A percentile compares a stretch with the other conserved stretches of the same genome.
Evolutionary conservation across 495 filamentous ascomycete species (phyloP).

Genomic region (Tuber aestivum): DNA sequence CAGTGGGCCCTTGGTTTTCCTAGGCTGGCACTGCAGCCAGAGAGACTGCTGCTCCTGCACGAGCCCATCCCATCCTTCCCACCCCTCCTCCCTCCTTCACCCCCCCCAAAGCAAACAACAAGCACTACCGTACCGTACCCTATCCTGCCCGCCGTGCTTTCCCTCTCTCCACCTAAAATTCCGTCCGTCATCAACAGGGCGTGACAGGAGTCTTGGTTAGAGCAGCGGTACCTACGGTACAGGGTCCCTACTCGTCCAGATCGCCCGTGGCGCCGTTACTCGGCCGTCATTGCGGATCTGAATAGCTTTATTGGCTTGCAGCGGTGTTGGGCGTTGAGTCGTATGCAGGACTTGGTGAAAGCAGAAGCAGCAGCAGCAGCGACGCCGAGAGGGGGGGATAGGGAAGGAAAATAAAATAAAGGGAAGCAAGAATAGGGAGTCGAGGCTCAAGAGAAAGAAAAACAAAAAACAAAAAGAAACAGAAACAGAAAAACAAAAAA

Average conservation of each 20-base stretch:
- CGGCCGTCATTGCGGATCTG: slow-evolving; percentile 34
- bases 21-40: slow-evolving; percentile 30
- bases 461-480: too few relatives aligned
- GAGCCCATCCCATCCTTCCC: slow-evolving; percentile 37
- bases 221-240: slow-evolving; percentile 23
- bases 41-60: slow-evolving; percentile 27
- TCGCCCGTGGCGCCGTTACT: slow-evolving; percentile 34
- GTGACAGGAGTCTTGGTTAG: slow-evolving; percentile 17
- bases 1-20: slow-evolving; percentile 30
- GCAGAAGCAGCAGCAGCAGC: slow-evolving; percentile 4
- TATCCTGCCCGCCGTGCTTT: slow-evolving; percentile 26
- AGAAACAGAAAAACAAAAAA: neutral
- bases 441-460: slow-evolving; percentile 3
- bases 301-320: slow-evolving; percentile 39
- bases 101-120: slow-evolving; percentile 24
- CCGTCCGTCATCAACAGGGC: slow-evolving; percentile 18
- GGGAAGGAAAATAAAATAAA: neutral
- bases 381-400: neutral
- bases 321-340: slow-evolving; percentile 33
- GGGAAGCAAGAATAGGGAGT: slow-evolving; percentile 14
- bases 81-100: slow-evolving; percentile 11
- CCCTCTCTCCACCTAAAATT: slow-evolving; percentile 14
- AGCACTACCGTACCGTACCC: slow-evolving; percentile 13
- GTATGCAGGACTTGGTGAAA: slow-evolving; percentile 26
- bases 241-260: slow-evolving; percentile 28